A percentile compares a stretch with the other conserved stretches of the same genome.
Conservation (phyloP, 805 yeast species). For the Candida vaughaniae region DNA sequence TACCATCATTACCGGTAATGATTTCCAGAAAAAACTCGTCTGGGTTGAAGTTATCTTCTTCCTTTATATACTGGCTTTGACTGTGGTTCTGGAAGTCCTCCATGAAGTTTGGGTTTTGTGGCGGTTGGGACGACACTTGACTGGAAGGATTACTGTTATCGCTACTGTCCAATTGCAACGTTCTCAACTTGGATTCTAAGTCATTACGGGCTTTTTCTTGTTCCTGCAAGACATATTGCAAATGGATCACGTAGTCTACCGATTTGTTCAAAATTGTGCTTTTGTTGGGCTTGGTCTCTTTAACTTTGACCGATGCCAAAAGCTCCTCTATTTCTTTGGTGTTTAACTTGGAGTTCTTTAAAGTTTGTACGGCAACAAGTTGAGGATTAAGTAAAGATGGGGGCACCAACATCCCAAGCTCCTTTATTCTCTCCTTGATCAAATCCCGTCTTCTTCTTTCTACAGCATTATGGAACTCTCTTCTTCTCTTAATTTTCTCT, state of each 20-base stretch:
- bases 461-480: conserved; percentile 93
- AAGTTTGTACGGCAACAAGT: conserved; percentile 41
- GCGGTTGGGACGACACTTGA: conserved; percentile 1
- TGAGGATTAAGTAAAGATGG: conserved; percentile 60
- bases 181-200: conserved; percentile 28
- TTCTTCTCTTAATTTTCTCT: conserved; percentile 69
- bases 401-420: conserved; percentile 78
- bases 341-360: conserved; percentile 29
- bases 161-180: conserved; percentile 12
- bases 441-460: conserved; percentile 89
- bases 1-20: conserved; percentile 13
- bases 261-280: conserved; percentile 73
- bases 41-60: conserved; percentile 21
- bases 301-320: conserved; percentile 42
- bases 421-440: conserved; percentile 85
- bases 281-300: conserved; percentile 79
- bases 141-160: conserved; percentile 1
- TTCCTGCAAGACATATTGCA: conserved; percentile 56
- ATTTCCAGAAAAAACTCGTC: conserved; percentile 28
- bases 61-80: conserved; percentile 7
- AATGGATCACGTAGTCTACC: conserved; percentile 73
- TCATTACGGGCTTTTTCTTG: conserved; percentile 51
- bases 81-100: conserved; percentile 15
- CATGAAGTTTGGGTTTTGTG: conserved; percentile 11
- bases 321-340: conserved; percentile 35